Conservation (phyloP, 306 rosid genomes). For the Mimosa bimucronata region DNA sequence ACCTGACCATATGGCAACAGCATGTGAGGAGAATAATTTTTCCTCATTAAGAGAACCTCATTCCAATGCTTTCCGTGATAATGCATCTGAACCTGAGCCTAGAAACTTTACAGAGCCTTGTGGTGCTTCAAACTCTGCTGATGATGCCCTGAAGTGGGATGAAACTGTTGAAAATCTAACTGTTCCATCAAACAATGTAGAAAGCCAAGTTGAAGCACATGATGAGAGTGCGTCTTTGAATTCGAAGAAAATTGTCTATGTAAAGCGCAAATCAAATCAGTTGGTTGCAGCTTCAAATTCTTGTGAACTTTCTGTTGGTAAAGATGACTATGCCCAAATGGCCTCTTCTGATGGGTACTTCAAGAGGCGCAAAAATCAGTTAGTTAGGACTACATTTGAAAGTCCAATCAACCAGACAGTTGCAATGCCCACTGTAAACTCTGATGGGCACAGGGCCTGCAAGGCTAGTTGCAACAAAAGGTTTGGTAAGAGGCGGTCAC, state of each 20-base stretch:
- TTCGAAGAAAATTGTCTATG: constrained; percentile 63
- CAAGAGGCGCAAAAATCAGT: constrained; percentile 86
- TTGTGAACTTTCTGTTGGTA: constrained; percentile 45
- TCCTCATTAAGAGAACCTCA: constrained; percentile 46
- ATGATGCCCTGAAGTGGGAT: constrained; percentile 2
- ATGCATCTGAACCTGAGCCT: constrained; percentile 45
- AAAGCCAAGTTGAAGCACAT: constrained; percentile 50
- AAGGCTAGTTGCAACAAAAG: constrained; percentile 58
- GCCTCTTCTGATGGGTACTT: constrained; percentile 57
- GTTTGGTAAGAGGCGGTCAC: constrained; percentile 59
- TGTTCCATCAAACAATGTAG: constrained; percentile 46
- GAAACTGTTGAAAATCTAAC: constrained; percentile 50
- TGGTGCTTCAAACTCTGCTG: constrained; percentile 16
- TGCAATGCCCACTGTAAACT: constrained; percentile 44
- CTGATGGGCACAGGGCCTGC: constrained; percentile 47
- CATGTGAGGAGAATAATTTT: constrained; percentile 45
- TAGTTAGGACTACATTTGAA: constrained; percentile 73
- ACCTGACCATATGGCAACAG: background rate
- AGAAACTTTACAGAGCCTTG: background rate
- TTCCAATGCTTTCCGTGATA: constrained; percentile 51
- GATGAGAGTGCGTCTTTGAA: constrained; percentile 39
- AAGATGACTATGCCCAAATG: constrained; percentile 26
- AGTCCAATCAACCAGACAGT: constrained; percentile 50
- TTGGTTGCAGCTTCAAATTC: constrained; percentile 82
- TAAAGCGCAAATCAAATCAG: constrained; percentile 84